Base-by-base conservation (phyloP, 352 stramenopile genomes). In the Saprolegnia diclina region DNA sequence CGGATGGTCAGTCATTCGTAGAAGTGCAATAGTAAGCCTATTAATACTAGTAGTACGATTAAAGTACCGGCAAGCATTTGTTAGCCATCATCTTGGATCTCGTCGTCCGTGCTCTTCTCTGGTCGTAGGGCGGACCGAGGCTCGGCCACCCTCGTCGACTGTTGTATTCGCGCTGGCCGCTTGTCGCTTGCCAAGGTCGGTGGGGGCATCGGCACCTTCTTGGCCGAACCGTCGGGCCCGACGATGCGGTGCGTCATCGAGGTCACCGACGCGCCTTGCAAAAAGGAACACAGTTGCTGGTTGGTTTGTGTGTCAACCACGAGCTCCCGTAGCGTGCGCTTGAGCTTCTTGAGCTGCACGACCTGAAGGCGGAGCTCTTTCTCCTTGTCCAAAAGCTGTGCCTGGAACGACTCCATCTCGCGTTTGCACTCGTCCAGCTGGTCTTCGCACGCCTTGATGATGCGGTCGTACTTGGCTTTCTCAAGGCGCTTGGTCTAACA, bases 271-370 rank as follows among this genome's bases (percentile, higher is more conserved):
- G 42, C 42, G 13, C 52, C 52, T 59, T 59, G 52, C 35, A 59
- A 11, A 24, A 59, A 59, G 11, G 52, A 42, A 59, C 52, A 59
- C 4, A 89, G 72, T 21, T 79, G 74, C n/a, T 86, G 75, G 59
- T 85, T 90, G 14, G 73, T 77, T n/a, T 89, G 80, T 5, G 86
- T 74, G 0, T 75, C 77, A 1, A 72, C 65, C 13, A 77, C 66
- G 18, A 88, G 68, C 11, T 91, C 82, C 19, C 84, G 79, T 0
- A 91, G 67, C 10, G 79, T 67, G 10, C 81, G 79, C 73, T 91
- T 91, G 56, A 93, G 80, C 42, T 82, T 79, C 71, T 93, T 93
- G 59, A 93, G 82, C 62, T 85, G 74, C 22, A 91, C 56, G 42
- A 88, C 83, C 35, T 91, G 81, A 5, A 71, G 77, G 38, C 85